Evolutionary conservation across 768 basidiomycete genomes (phyloP), one percentile per base, ranked within the genome.

Genomic region (Clitopilus passeckerianus): DNA sequence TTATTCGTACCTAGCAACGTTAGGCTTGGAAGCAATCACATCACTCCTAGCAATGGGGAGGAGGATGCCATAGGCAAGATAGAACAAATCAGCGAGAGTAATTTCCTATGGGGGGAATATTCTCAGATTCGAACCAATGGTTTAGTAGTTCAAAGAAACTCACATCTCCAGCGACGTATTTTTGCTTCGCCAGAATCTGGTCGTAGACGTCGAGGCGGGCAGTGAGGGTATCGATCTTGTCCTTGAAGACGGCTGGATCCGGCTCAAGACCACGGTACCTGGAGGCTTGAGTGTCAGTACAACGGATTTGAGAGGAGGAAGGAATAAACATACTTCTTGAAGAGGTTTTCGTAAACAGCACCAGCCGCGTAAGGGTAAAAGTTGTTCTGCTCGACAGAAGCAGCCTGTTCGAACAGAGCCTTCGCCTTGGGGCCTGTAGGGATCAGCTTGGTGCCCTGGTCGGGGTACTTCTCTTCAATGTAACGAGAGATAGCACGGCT

Each of bases 401-500:
- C 74, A 0, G 80, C 80, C 65, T 82, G 81, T 63, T 85, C 82
- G 61, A 84, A 81, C 10, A 79, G 67, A 2, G 80, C 83, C 6
- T 67, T 71, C 14, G 63, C 68, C 35, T 75, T 67, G 7, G 71
- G 37, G 10, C 75, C 73, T 3, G 66, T 66, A 4, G 88, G 87
- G 44, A 86, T 71, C 37, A 88, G 74, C 5, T 67, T 58, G 2
- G 79, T 74, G 37, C 85, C 85, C 63, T 84, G 79, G 53, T 71
- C 50, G 0, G 77, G 68, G 62, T 86, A 83, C 65, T 87, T 89
- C 59, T 70, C 70, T 27, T 76, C 80, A 62, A 89, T 67, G 68
- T 89, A 90, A n/a, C 84, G 81, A 6, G 67, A 67, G 57, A 89
- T 87, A 0, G 86, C 86, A 30, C 86, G 82, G 37, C 78, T 80